phyloP scores from a whole-genome alignment of 441 rosid genomes.

The Gossypium laxum region DNA sequence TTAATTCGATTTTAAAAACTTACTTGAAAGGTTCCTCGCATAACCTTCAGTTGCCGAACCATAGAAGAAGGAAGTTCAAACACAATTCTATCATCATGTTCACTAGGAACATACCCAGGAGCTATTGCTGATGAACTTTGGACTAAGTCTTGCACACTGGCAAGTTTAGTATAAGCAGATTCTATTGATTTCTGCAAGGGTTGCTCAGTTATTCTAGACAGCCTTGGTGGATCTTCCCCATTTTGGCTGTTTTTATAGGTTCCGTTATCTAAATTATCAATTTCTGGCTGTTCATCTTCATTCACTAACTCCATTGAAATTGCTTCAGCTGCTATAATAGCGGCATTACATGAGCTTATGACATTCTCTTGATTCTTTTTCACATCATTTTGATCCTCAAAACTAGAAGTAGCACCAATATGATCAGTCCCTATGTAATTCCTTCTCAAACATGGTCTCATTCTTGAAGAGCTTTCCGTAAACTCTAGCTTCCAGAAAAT shows the following conservation, averaged over 20 bases:
- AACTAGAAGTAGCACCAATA: constrained; percentile 83
- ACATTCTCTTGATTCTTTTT: constrained; percentile 40
- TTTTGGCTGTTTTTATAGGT: constrained; percentile 30
- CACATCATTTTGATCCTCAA: constrained; percentile 46
- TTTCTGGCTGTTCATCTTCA: constrained; percentile 73
- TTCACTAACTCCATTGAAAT: constrained; percentile 58
- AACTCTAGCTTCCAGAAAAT: constrained; percentile 93
- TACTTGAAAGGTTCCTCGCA: constrained; percentile 89
- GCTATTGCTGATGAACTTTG: constrained; percentile 53
- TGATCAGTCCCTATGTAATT: constrained; percentile 76
- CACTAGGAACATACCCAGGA: constrained; percentile 84
- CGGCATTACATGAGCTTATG: constrained; percentile 43
- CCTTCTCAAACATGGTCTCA: constrained; percentile 82
- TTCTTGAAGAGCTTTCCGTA: constrained; percentile 89
- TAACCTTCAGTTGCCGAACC: constrained; percentile 81
- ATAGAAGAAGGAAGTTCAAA: constrained; percentile 86
- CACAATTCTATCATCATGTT: constrained; percentile 76
- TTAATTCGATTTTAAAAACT: constrained; percentile 16
- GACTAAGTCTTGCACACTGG: constrained; percentile 38
- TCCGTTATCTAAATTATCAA: constrained; percentile 45
- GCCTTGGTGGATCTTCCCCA: constrained; percentile 35
- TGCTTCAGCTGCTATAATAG: constrained; percentile 77
- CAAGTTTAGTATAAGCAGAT: constrained; percentile 38
- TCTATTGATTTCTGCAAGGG: constrained; percentile 38
- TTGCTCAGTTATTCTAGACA: constrained; percentile 41